Percentiles rank a stretch among this genome's conserved stretches.
These are phyloP conservation scores for Phytophthora podocarpi DNA, from an alignment of 352 stramenopile species.

Conservation along the genomic window DNA sequence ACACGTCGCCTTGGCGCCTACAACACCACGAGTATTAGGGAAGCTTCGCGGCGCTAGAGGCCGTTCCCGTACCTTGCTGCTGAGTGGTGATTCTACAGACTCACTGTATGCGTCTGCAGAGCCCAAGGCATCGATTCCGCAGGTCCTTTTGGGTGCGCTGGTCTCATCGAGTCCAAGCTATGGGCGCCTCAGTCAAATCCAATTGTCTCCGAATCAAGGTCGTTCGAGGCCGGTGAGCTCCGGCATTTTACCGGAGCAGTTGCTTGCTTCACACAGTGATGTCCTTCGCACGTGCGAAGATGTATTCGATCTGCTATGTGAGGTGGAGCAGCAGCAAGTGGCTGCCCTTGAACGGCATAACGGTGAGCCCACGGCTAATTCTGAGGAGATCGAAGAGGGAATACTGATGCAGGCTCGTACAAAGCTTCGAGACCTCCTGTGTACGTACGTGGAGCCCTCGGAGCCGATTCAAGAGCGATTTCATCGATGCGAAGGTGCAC, in stretches of 20 bases:
- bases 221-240: slow-evolving; percentile 20
- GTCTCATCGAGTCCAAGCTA: slow-evolving; percentile 22
- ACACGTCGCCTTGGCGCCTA: slow-evolving; percentile 6
- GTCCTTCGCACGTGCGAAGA: slow-evolving; percentile 53
- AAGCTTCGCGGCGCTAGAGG: slow-evolving; percentile 13
- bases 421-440: slow-evolving; percentile 48
- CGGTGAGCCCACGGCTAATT: neutral
- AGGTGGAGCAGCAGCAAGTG: slow-evolving; percentile 35
- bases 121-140: slow-evolving; percentile 43
- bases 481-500: slow-evolving; percentile 40
- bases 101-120: neutral
- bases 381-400: slow-evolving; percentile 15
- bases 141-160: slow-evolving; percentile 50
- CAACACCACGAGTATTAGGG: slow-evolving; percentile 22
- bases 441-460: slow-evolving; percentile 44
- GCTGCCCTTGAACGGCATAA: slow-evolving; percentile 6
- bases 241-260: slow-evolving; percentile 32
- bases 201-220: slow-evolving; percentile 14
- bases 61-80: slow-evolving; percentile 21
- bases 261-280: slow-evolving; percentile 31
- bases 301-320: slow-evolving; percentile 66
- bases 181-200: slow-evolving; percentile 25
- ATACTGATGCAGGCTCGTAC: slow-evolving; percentile 26
- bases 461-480: slow-evolving; percentile 58
- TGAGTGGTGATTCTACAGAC: slow-evolving; percentile 13